These are phyloP conservation scores for Tephrocybe sp. DNA, from an alignment of 768 basidiomycete genomes.

Conservation along the genomic window DNA sequence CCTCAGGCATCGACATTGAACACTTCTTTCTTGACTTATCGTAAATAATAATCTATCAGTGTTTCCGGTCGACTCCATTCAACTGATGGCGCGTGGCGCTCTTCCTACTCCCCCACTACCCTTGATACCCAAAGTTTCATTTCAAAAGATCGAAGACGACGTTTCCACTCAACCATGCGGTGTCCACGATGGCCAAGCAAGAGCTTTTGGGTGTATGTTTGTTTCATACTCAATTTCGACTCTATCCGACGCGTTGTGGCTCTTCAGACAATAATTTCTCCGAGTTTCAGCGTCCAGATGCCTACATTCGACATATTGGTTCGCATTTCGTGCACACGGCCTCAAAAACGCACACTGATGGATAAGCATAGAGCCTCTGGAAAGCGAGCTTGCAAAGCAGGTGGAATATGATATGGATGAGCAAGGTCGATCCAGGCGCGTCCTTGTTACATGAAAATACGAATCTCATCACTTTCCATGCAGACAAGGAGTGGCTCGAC, in stretches of 20 bases:
- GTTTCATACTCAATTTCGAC: not conserved
- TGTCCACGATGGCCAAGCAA: slow-evolving; percentile 58
- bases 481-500: slow-evolving; percentile 96
- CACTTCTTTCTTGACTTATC: too few species aligned
- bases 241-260: slow-evolving; percentile 1
- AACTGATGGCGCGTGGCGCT: slow-evolving; percentile 19
- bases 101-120: slow-evolving; percentile 18
- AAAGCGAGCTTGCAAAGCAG: slow-evolving; percentile 85
- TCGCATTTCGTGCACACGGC: slow-evolving; percentile 18
- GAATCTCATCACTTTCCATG: not conserved
- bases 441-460: slow-evolving; percentile 1
- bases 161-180: slow-evolving; percentile 58
- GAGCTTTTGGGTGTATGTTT: slow-evolving; percentile 72
- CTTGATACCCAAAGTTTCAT: slow-evolving; percentile 64
- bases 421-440: slow-evolving; percentile 59
- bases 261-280: slow-evolving; percentile 54
- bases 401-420: slow-evolving; percentile 99
- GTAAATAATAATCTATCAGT: too few species aligned
- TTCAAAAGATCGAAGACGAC: slow-evolving; percentile 63
- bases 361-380: slow-evolving; percentile 72
- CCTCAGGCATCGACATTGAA: too few species aligned
- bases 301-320: slow-evolving; percentile 93
- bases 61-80: too few species aligned
- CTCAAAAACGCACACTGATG: slow-evolving; percentile 9
- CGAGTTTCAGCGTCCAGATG: slow-evolving; percentile 72